Evolutionary conservation across 2,329 filamentous ascomycete species (phyloP), one percentile per base, ranked within the genome.

Genomic region (Sporothrix humicola): DNA sequence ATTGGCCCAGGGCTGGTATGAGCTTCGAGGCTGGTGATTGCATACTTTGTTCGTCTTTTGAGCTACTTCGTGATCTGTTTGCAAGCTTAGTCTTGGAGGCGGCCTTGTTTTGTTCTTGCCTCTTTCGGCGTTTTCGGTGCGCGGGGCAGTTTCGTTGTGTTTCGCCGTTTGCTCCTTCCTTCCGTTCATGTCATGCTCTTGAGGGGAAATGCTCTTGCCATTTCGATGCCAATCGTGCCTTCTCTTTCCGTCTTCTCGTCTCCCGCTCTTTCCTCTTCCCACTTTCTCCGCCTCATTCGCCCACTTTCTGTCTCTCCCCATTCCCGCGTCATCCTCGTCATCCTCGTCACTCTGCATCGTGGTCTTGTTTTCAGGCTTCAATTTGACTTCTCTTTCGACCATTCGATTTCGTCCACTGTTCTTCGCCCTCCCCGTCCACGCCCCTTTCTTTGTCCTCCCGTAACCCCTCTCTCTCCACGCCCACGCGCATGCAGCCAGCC

Each of bases 91-190:
- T 42, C 23, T 44, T 50, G 31, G 31, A 7, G n/a, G 17, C 3
- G 12, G 6, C n/a, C 12, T 68, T 66, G 61, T 59, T 69, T 68
- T 58, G 50, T 68, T 68, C 37, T 59, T 72, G 37, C 71, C 71
- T 6, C 26, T 72, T 69, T 72, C 10, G 48, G 48, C 31, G 26
- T 63, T 52, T 15, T 50, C 46, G 26, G n/a, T 46, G 52, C 50
- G 31, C 31, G 66, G 68, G 69, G 42, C 54, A 7, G 10, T 52
- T 20, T 26, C 20, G 10, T 37, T 37, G 26, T 31, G 20, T 59
- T 8, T 69, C 8, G 71, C 50, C 71, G 63, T 72, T 72, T 72
- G 71, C 71, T 69, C 71, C 61, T 72, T 72, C 71, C 71, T 68
- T 59, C 61, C 20, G 50, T 13, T 37, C 5, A 20, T 23, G 52